A percentile compares a stretch with the other conserved stretches of the same genome.
phyloP scores from a whole-genome alignment of 2,329 filamentous ascomycete genomes.

The Ceratocystis lukuohia region DNA sequence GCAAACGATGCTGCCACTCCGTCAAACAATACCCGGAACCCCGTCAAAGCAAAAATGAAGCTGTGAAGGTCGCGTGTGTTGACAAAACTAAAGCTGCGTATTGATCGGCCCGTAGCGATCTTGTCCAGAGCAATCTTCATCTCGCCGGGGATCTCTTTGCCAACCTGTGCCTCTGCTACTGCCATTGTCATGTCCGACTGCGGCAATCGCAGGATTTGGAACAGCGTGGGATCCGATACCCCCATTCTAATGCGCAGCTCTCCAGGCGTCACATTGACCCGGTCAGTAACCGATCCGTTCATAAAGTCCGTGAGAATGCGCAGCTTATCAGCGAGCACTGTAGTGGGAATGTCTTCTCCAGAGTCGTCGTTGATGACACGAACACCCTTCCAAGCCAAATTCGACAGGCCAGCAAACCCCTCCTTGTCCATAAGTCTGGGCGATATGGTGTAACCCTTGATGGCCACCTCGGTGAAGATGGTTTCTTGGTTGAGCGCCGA shows the following conservation, averaged over 20 bases:
- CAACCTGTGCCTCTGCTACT: slow-evolving; percentile 52
- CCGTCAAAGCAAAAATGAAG: slow-evolving; percentile 68
- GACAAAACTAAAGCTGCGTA: slow-evolving; percentile 59
- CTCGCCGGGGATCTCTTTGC: slow-evolving; percentile 48
- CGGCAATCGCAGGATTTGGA: slow-evolving; percentile 56
- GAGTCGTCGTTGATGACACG: slow-evolving; percentile 61
- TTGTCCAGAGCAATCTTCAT: slow-evolving; percentile 51
- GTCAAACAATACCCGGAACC: slow-evolving; percentile 63
- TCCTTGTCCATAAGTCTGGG: slow-evolving; percentile 39
- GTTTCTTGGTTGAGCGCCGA: slow-evolving; percentile 55
- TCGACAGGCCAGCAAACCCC: slow-evolving; percentile 37
- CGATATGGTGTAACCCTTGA: slow-evolving; percentile 51
- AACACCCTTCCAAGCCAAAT: slow-evolving; percentile 50
- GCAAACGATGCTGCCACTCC: slow-evolving; percentile 60
- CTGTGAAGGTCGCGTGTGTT: slow-evolving; percentile 55
- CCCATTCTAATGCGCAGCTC: slow-evolving; percentile 56
- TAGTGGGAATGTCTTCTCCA: slow-evolving; percentile 46
- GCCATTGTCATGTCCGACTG: slow-evolving; percentile 68
- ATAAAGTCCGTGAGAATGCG: slow-evolving; percentile 63
- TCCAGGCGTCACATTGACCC: slow-evolving; percentile 67
- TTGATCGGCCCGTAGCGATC: slow-evolving; percentile 44
- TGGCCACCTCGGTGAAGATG: slow-evolving; percentile 54
- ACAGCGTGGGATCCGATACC: slow-evolving; percentile 44
- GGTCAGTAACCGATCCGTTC: slow-evolving; percentile 66
- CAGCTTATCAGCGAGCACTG: slow-evolving; percentile 62